These are phyloP conservation scores for Solanum gandarillasii DNA, from an alignment of 257 asterid genomes.

Conservation along the genomic window DNA sequence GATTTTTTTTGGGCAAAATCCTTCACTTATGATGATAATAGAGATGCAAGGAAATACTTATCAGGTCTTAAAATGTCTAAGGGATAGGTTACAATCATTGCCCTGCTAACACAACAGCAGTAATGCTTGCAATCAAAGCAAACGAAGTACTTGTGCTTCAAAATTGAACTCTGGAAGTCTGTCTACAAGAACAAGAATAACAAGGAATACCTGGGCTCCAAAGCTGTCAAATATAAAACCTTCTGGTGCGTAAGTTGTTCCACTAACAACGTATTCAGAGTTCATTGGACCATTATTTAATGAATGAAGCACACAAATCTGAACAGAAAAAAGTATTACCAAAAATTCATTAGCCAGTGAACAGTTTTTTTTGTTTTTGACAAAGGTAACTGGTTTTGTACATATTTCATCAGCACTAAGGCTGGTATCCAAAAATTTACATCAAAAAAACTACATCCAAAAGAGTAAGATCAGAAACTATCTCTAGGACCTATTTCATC, in stretches of 20 bases:
- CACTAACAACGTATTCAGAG: slow-evolving; percentile 71
- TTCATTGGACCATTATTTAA: slow-evolving; percentile 50
- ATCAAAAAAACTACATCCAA: background rate
- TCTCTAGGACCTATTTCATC: background rate
- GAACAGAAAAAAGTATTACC: slow-evolving; percentile 2
- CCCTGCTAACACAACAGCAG: background rate
- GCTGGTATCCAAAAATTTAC: background rate
- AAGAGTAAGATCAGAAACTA: background rate
- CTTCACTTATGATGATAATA: background rate
- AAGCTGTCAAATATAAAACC: slow-evolving; percentile 64
- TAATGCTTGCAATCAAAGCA: background rate
- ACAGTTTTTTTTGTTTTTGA: background rate
- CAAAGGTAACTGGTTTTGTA: background rate
- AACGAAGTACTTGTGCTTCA: background rate
- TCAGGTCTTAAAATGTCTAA: background rate
- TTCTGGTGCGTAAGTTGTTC: slow-evolving; percentile 97
- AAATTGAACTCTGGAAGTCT: background rate
- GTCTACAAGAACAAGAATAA: background rate
- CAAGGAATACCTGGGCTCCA: slow-evolving; percentile 50
- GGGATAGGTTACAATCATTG: background rate
- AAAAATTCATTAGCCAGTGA: background rate
- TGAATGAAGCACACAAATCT: slow-evolving; percentile 87
- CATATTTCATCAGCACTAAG: background rate
- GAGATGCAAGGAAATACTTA: background rate
- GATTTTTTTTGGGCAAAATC: background rate